Evolutionary conservation across 2,329 filamentous ascomycete species (phyloP).

Genomic region (Penicillium thymicola): DNA sequence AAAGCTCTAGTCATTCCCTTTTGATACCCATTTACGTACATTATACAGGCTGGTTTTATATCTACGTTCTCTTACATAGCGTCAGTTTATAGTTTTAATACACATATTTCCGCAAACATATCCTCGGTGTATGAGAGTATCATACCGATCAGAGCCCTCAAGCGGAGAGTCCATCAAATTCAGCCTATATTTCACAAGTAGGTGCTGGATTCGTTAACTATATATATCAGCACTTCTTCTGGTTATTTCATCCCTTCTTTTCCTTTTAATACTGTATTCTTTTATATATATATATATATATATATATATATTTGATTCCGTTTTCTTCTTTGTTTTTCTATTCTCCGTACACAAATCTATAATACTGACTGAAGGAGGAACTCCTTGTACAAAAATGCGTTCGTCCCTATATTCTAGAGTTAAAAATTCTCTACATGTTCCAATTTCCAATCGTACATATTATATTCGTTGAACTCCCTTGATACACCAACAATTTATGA

Average conservation of each 20-base stretch:
- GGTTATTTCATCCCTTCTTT: neutral
- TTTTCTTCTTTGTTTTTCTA: too few relatives aligned
- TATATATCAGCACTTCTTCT: neutral
- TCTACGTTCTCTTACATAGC: neutral
- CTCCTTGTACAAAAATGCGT: too few relatives aligned
- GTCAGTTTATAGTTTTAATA: neutral
- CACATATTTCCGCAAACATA: neutral
- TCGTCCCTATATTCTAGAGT: too few relatives aligned
- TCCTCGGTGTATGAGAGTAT: neutral
- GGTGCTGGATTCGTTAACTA: neutral
- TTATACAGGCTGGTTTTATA: neutral
- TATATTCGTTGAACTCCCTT: too few relatives aligned
- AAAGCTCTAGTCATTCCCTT: constrained; percentile 24
- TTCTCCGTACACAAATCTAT: too few relatives aligned
- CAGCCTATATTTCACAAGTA: neutral
- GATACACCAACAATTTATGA: too few relatives aligned
- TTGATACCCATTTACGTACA: constrained; percentile 2
- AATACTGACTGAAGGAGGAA: too few relatives aligned
- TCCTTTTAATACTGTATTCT: neutral
- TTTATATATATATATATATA: too few relatives aligned
- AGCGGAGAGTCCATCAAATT: neutral
- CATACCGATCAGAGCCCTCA: neutral
- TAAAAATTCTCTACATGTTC: too few relatives aligned
- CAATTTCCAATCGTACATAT: too few relatives aligned
- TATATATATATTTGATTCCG: too few relatives aligned